Evolutionary conservation across 2,329 filamentous ascomycete genomes (phyloP).

Genomic region (Microdochium nivale): DNA sequence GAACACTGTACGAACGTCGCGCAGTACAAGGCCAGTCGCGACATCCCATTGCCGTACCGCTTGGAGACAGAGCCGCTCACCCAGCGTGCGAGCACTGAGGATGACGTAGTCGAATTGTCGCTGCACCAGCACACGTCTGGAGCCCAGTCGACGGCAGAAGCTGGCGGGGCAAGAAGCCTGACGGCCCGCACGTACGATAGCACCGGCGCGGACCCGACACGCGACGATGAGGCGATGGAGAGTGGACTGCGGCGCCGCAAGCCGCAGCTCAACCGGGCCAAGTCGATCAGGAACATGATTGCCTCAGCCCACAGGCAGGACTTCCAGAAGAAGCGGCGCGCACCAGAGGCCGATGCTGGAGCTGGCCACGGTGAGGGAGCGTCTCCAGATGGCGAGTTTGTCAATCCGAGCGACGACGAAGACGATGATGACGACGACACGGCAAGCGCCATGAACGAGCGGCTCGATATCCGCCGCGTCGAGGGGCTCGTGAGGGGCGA

Average conservation of each 20-base stretch:
- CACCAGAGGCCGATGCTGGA: conserved; percentile 18
- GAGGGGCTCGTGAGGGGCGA: conserved; percentile 10
- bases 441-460: conserved; percentile 14
- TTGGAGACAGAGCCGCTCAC: conserved; percentile 35
- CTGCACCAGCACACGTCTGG: conserved; percentile 5
- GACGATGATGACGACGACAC: conserved; percentile 22
- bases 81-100: conserved; percentile 30
- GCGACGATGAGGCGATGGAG: not conserved
- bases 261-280: conserved; percentile 15
- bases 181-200: not conserved
- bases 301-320: conserved; percentile 83
- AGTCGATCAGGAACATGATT: conserved; percentile 53
- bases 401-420: conserved; percentile 7
- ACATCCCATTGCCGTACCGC: conserved; percentile 78
- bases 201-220: not conserved
- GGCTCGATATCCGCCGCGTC: conserved; percentile 12
- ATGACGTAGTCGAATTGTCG: conserved; percentile 6
- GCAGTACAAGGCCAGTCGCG: conserved; percentile 80
- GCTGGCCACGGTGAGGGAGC: not conserved
- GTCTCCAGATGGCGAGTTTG: not conserved
- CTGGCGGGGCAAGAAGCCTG: not conserved
- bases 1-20: conserved; percentile 92
- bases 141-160: not conserved
- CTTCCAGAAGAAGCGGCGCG: conserved; percentile 70
- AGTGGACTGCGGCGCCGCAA: conserved; percentile 7